A percentile compares a stretch with the other conserved stretches of the same genome.
These are phyloP conservation scores for Pseudoperonospora humuli DNA, from an alignment of 352 stramenopile species.

Conservation along the genomic window DNA sequence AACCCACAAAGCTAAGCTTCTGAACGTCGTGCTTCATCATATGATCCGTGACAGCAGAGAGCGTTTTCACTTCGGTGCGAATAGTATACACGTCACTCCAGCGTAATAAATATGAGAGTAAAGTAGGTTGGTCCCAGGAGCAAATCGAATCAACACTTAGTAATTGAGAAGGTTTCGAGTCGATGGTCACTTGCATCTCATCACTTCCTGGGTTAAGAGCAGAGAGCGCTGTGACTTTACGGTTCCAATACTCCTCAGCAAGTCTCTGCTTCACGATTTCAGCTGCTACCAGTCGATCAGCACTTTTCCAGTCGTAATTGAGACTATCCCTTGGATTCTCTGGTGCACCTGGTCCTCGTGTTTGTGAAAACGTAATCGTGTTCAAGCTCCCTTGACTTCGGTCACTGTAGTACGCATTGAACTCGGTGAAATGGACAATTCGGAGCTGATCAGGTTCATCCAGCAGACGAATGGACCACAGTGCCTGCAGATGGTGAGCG, in stretches of 20 bases:
- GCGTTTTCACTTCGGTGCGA: slow-evolving; percentile 26
- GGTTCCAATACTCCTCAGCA: slow-evolving; percentile 37
- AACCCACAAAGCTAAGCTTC: slow-evolving; percentile 3
- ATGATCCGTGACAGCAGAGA: slow-evolving; percentile 28
- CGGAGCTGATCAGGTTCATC: slow-evolving; percentile 36
- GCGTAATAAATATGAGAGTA: slow-evolving; percentile 28
- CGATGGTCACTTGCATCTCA: not conserved
- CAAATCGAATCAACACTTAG: slow-evolving; percentile 23
- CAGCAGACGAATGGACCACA: slow-evolving; percentile 44
- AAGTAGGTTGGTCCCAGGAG: slow-evolving; percentile 25
- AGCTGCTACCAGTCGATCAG: slow-evolving; percentile 13
- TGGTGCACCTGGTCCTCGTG: not conserved
- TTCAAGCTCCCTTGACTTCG: slow-evolving; percentile 26
- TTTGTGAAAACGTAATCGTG: slow-evolving; percentile 3
- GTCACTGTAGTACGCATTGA: slow-evolving; percentile 70
- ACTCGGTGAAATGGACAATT: slow-evolving; percentile 52
- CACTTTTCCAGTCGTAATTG: not conserved
- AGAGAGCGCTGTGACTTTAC: slow-evolving; percentile 23
- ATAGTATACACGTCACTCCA: slow-evolving; percentile 43
- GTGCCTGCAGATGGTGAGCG: slow-evolving; percentile 42
- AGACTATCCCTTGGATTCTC: not conserved
- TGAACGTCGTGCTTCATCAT: slow-evolving; percentile 29
- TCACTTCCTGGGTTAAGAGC: slow-evolving; percentile 9
- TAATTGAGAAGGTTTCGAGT: slow-evolving; percentile 2
- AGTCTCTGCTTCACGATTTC: slow-evolving; percentile 25